These are phyloP conservation scores for Polytrichum formosum DNA, from an alignment of 225 moss, liverwort and hornwort species.

Conservation along the genomic window DNA sequence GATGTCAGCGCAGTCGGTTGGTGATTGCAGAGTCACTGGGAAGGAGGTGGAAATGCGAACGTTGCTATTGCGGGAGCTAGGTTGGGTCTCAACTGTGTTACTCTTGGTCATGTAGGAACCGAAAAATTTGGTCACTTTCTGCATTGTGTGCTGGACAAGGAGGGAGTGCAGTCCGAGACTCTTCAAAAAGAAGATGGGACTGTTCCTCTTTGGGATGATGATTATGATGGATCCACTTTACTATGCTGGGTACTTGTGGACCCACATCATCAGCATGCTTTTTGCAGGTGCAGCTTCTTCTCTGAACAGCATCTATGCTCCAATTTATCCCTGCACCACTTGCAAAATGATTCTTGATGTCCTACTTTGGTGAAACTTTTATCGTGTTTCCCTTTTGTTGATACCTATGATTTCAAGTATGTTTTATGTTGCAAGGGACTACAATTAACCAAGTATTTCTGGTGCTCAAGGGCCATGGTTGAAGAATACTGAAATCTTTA, in stretches of 20 bases:
- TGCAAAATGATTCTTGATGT: neutral
- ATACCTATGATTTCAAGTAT: neutral
- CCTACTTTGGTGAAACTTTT: neutral
- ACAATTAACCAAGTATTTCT: too few relatives aligned
- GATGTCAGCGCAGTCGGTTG: constrained; percentile 10
- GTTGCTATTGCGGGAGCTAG: constrained; percentile 19
- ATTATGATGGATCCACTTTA: constrained; percentile 18
- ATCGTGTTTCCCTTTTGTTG: neutral
- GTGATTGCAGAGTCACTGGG: constrained; percentile 21
- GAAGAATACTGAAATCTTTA: too few relatives aligned
- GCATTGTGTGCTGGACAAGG: constrained; percentile 18
- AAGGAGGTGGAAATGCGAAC: constrained; percentile 26
- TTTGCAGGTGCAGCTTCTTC: constrained; percentile 16
- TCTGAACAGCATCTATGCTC: neutral
- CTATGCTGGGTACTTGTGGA: constrained; percentile 28
- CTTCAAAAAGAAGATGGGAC: constrained; percentile 8
- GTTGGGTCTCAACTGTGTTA: constrained; percentile 20
- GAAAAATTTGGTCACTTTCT: constrained; percentile 23
- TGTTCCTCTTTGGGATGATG: constrained; percentile 10
- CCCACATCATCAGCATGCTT: constrained; percentile 20
- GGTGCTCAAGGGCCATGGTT: too few relatives aligned
- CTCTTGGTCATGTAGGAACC: constrained; percentile 18
- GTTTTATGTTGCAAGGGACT: too few relatives aligned
- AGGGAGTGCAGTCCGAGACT: constrained; percentile 13
- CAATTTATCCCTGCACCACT: neutral